A percentile compares a stretch with the other conserved stretches of the same genome.
Evolutionary conservation across 257 asterid species (phyloP).

Genomic region (Craterostigma plantagineum): DNA sequence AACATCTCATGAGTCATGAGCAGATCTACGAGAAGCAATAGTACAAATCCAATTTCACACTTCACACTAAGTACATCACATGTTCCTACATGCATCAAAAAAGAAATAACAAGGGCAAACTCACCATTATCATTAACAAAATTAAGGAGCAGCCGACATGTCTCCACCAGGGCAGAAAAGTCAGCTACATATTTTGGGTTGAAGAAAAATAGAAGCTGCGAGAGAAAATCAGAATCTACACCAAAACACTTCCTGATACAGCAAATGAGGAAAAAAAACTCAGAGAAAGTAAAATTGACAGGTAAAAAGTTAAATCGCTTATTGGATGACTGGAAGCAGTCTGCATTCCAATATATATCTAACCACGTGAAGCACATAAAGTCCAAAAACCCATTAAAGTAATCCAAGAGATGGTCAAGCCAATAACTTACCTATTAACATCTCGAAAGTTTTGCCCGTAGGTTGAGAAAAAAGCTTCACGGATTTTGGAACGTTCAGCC

Average conservation of each 20-base stretch:
- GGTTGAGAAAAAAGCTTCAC: conserved; percentile 47
- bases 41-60: too few relatives aligned
- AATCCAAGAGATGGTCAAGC: conserved; percentile 6
- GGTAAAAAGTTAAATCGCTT: conserved; percentile 4
- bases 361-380: background rate
- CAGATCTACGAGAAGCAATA: conserved; percentile 6
- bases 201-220: conserved; percentile 73
- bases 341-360: background rate
- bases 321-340: background rate
- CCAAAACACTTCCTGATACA: conserved; percentile 71
- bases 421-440: conserved; percentile 46
- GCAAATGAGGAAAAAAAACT: conserved; percentile 11
- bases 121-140: conserved; percentile 50
- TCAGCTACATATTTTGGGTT: conserved; percentile 60
- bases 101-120: conserved; percentile 12
- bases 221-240: conserved; percentile 62
- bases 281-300: conserved; percentile 5
- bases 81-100: background rate
- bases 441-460: conserved; percentile 48
- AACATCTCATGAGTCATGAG: too few relatives aligned
- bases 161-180: conserved; percentile 65
- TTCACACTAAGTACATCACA: too few relatives aligned
- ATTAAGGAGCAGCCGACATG: conserved; percentile 52
- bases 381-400: background rate
- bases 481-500: conserved; percentile 62